Evolutionary conservation across 257 asterid genomes (phyloP).

Genomic region (Solanum sitiens): DNA sequence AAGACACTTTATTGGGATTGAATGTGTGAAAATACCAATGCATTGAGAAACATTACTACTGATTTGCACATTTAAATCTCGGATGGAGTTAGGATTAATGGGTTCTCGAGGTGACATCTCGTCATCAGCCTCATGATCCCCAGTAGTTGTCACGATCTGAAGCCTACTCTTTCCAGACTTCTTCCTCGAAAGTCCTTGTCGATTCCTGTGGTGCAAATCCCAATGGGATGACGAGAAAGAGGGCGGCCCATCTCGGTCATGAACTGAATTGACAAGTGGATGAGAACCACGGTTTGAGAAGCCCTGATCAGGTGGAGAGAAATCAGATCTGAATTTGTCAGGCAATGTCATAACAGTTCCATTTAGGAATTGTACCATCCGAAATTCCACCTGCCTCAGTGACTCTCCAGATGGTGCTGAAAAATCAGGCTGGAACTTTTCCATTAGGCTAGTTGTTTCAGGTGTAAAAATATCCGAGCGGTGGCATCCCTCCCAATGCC

Average conservation of each 20-base stretch:
- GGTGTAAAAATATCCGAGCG: conserved; percentile 65
- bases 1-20: conserved; percentile 70
- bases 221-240: conserved; percentile 38
- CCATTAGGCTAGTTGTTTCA: conserved; percentile 61
- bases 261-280: conserved; percentile 22
- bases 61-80: conserved; percentile 38
- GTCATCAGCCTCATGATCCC: conserved; percentile 89
- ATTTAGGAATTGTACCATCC: conserved; percentile 89
- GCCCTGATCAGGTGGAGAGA: conserved; percentile 71
- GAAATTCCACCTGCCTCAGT: conserved; percentile 87
- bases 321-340: conserved; percentile 59
- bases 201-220: conserved; percentile 51
- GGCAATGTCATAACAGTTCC: conserved; percentile 54
- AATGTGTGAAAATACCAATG: conserved; percentile 78
- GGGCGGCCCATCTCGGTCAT: conserved; percentile 43
- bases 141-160: conserved; percentile 69
- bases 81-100: conserved; percentile 24
- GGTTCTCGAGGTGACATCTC: conserved; percentile 94
- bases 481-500: conserved; percentile 97
- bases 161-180: conserved; percentile 97
- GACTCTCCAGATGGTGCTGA: conserved; percentile 93
- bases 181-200: conserved; percentile 51
- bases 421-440: conserved; percentile 78
- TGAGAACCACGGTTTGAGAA: conserved; percentile 25
- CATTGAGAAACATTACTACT: conserved; percentile 32